These are phyloP conservation scores for Gentiana straminea DNA, from an alignment of 257 asterid genomes.

Conservation along the genomic window DNA sequence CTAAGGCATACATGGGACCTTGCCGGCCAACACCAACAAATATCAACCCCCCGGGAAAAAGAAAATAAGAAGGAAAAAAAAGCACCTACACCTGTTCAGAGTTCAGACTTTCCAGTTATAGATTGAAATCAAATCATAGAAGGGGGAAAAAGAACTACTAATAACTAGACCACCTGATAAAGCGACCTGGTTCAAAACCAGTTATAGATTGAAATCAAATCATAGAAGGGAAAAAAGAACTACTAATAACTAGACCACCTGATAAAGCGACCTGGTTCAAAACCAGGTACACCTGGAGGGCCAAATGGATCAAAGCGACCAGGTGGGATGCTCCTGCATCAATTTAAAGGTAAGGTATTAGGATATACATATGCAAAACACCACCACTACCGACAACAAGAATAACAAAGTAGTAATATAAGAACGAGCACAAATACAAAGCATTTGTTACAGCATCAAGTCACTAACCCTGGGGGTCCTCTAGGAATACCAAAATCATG, in stretches of 20 bases:
- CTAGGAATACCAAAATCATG: slow-evolving; percentile 46
- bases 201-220: no score
- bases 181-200: slow-evolving; percentile 62
- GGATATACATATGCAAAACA: no score
- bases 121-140: no score
- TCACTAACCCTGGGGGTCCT: slow-evolving; percentile 34
- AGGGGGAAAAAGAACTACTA: no score
- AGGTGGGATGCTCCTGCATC: slow-evolving; percentile 63
- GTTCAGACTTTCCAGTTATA: no score
- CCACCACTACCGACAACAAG: no score
- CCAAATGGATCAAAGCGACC: slow-evolving; percentile 93
- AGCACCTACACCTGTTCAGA: neutral
- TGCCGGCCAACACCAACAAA: neutral
- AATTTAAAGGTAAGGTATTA: neutral
- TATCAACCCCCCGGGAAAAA: neutral
- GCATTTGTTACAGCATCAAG: neutral
- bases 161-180: slow-evolving; percentile 36
- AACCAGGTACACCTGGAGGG: slow-evolving; percentile 82
- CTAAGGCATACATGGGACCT: no score
- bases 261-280: slow-evolving; percentile 67
- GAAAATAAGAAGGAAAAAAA: neutral
- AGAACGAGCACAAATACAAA: neutral
- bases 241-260: slow-evolving; percentile 26
- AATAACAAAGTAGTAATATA: no score
- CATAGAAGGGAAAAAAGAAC: no score